Conservation (phyloP, 257 asterid species). For the Plantago elongata region DNA sequence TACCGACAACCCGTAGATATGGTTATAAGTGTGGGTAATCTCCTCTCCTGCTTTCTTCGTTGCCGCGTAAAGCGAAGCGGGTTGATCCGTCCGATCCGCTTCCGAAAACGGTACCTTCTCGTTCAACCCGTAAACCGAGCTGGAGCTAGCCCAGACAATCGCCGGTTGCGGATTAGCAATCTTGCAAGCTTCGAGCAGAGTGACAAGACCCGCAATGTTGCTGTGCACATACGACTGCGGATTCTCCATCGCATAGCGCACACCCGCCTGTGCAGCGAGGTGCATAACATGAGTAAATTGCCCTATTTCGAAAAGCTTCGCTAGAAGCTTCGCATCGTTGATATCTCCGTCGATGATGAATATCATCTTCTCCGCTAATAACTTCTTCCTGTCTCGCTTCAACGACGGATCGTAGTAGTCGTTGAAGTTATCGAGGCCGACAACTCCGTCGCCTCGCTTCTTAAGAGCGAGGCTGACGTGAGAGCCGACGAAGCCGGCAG, state of each 20-base stretch:
- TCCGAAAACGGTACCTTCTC: constrained; percentile 67
- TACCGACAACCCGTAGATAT: constrained; percentile 66
- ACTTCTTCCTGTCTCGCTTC: constrained; percentile 37
- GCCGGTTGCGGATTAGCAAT: constrained; percentile 55
- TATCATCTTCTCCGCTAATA: constrained; percentile 25
- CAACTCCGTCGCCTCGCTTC: constrained; percentile 87
- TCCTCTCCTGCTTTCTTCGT: constrained; percentile 78
- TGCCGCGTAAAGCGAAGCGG: constrained; percentile 79
- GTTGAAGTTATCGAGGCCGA: constrained; percentile 72
- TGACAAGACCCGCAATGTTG: constrained; percentile 74
- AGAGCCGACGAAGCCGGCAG: constrained; percentile 75
- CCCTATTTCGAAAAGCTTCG: constrained; percentile 50
- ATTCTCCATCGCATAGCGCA: constrained; percentile 70
- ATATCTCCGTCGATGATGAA: constrained; percentile 57
- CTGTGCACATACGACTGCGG: constrained; percentile 68
- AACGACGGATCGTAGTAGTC: constrained; percentile 51
- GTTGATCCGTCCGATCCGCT: constrained; percentile 66
- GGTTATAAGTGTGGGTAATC: constrained; percentile 63
- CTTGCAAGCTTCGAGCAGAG: constrained; percentile 60
- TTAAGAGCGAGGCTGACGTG: constrained; percentile 65
- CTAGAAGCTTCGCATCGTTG: constrained; percentile 49
- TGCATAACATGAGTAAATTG: constrained; percentile 71
- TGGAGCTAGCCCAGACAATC: constrained; percentile 79
- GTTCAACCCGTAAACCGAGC: constrained; percentile 77
- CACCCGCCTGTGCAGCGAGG: constrained; percentile 87